These are phyloP conservation scores for Chloranthus sessilifolius DNA, from an alignment of 164 flowering plant species.

Conservation along the genomic window DNA sequence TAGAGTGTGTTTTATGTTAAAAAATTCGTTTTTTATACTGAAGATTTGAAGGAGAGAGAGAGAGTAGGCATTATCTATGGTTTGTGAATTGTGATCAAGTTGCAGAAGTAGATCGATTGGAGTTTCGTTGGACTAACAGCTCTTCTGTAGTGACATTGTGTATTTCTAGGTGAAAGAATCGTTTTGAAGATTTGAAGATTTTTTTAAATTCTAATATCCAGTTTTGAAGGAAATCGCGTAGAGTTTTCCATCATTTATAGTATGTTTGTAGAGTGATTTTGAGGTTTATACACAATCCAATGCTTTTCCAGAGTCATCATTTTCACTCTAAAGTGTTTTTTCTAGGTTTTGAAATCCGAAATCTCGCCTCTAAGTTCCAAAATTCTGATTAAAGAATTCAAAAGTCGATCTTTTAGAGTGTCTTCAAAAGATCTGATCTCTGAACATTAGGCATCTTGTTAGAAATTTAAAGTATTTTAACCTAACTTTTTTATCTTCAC, in stretches of 20 bases:
- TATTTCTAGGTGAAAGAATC: too few relatives aligned
- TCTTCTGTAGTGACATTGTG: not conserved
- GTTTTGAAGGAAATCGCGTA: not conserved
- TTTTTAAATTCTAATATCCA: not conserved
- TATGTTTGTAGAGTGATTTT: conserved; percentile 4
- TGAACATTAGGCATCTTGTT: conserved; percentile 31
- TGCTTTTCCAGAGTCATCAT: conserved; percentile 6
- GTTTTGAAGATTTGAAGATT: not conserved
- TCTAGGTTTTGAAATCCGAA: too few relatives aligned
- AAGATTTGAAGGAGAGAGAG: too few relatives aligned
- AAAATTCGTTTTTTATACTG: too few relatives aligned
- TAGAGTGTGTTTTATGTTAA: too few relatives aligned
- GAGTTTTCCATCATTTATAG: not conserved
- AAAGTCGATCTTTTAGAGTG: too few relatives aligned
- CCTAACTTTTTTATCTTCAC: conserved; percentile 11
- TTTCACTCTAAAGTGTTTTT: too few relatives aligned
- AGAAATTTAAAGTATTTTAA: conserved; percentile 25
- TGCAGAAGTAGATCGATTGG: conserved; percentile 6
- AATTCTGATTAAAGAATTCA: too few relatives aligned
- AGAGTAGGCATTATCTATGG: conserved; percentile 1
- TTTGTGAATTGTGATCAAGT: conserved; percentile 8
- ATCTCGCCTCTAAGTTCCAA: too few relatives aligned
- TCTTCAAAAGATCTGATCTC: conserved; percentile 20
- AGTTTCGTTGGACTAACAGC: not conserved
- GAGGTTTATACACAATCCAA: conserved; percentile 3